Evolutionary conservation across 2,329 filamentous ascomycete genomes (phyloP), one percentile per base, ranked within the genome.

Genomic region (Scedosporium boydii): DNA sequence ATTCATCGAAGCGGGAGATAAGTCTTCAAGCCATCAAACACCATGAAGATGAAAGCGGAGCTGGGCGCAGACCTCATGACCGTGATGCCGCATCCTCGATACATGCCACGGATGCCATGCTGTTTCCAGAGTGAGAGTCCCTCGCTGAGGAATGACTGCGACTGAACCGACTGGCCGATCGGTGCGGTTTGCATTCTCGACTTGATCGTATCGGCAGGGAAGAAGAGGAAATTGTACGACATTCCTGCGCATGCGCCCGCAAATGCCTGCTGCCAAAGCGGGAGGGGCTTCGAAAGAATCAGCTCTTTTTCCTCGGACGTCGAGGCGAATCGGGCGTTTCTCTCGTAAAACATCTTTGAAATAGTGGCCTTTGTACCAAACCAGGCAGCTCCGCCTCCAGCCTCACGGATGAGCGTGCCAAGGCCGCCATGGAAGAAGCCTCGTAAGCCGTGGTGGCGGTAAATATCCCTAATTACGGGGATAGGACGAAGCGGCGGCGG

Each of bases 381-480:
- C 95, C 95, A 99, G 2, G 93, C 92, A 16, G 93, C 91, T 55
- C 90, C 90, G 3, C 95, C 95, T 41, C 95, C 95, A 0, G 92
- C 93, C 75, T 99, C 95, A 51, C 95, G 88, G 64, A 99, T 91
- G 64, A 99, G 80, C 0, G 95, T 99, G 38, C 95, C 95, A 66
- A 96, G 77, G 72, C 99, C 95, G 4, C 95, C 95, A 68, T 92
- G 89, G 95, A 95, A 99, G 75, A 98, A 97, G 0, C 95, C 95
- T 27, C 80, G 76, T 6, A 98, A 63, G 1, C 95, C 95, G 67
- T 96, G 87, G 68, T 92, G 87, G 7, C 86, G 87, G 70, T 91
- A 96, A 7, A 98, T 85, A 29, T 92, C 86, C 27, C 82, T 80
- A 53, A 98, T 89, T 51, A 97, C 86, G 4, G 83, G 76, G 12